Conservation (phyloP, 805 yeast species). For the Clavispora asparagi region DNA sequence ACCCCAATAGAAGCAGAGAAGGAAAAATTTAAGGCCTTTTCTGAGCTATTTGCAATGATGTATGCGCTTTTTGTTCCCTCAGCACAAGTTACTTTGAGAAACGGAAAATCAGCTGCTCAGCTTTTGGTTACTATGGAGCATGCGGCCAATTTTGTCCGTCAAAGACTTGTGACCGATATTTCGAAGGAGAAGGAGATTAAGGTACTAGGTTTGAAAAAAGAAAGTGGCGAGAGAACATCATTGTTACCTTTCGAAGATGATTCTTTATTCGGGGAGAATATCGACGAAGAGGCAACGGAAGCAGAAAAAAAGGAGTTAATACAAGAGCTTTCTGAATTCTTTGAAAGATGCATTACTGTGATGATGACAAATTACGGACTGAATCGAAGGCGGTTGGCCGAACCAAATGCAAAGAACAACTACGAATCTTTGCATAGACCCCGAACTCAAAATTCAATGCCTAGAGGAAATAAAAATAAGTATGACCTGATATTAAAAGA, state of each 20-base stretch:
- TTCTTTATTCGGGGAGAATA: background rate
- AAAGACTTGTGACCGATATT: background rate
- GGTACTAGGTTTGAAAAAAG: background rate
- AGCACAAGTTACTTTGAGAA: background rate
- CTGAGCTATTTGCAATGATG: constrained; percentile 4
- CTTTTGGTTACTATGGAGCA: constrained; percentile 6
- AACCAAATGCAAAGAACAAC: background rate
- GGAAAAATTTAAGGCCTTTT: background rate
- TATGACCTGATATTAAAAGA: background rate
- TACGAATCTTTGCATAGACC: background rate
- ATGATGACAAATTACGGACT: background rate
- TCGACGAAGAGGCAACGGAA: constrained; percentile 1
- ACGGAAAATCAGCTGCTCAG: constrained; percentile 1
- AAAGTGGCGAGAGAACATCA: background rate
- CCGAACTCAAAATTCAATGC: background rate
- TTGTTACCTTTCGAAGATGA: background rate
- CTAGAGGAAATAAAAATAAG: background rate
- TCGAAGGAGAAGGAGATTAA: background rate
- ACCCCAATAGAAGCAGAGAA: background rate
- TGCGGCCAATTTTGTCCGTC: constrained; percentile 4
- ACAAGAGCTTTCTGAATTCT: constrained; percentile 3
- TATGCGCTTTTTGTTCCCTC: constrained; percentile 8
- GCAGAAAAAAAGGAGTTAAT: constrained; percentile 2
- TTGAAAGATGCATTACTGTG: constrained; percentile 3
- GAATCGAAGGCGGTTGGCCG: background rate